A percentile compares a stretch with the other conserved stretches of the same genome.
Conservation (phyloP, 2,329 filamentous ascomycete species). For the Sphaerulina populicola region DNA sequence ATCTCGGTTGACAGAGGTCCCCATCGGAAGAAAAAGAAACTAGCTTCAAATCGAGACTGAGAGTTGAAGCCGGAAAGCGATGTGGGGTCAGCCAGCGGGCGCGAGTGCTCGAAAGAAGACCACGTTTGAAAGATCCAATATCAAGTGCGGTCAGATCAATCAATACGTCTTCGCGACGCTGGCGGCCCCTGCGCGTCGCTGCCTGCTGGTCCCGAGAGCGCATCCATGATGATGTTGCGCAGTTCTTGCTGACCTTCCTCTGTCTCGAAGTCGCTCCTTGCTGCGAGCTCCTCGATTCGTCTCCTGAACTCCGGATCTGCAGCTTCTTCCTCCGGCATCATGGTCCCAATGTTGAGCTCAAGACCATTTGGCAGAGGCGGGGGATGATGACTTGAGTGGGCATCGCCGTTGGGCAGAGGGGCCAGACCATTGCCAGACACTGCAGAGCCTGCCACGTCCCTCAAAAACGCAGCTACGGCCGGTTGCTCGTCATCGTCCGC, state of each 20-base stretch:
- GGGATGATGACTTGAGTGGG: slow-evolving; percentile 35
- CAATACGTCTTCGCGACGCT: slow-evolving; percentile 14
- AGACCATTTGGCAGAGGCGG: slow-evolving; percentile 67
- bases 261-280: slow-evolving; percentile 72
- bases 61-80: too few relatives aligned
- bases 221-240: slow-evolving; percentile 70
- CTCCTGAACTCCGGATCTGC: slow-evolving; percentile 75
- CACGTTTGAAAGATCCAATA: not conserved
- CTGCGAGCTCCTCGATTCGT: slow-evolving; percentile 81
- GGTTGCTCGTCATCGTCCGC: slow-evolving; percentile 69
- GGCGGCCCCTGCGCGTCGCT: slow-evolving; percentile 37
- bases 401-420: slow-evolving; percentile 16
- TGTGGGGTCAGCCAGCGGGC: too few relatives aligned
- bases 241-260: slow-evolving; percentile 72
- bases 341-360: slow-evolving; percentile 66
- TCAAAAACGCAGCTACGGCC: slow-evolving; percentile 64
- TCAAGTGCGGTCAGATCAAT: slow-evolving; percentile 8
- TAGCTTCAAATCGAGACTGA: too few relatives aligned
- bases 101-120: not conserved
- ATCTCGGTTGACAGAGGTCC: too few relatives aligned
- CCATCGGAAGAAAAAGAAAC: too few relatives aligned
- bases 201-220: slow-evolving; percentile 56
- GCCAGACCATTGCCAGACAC: not conserved
- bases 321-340: slow-evolving; percentile 51
- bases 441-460: slow-evolving; percentile 25